Base-by-base conservation (phyloP, 177 flowering plant genomes). In the Vitis hybrid region DNA sequence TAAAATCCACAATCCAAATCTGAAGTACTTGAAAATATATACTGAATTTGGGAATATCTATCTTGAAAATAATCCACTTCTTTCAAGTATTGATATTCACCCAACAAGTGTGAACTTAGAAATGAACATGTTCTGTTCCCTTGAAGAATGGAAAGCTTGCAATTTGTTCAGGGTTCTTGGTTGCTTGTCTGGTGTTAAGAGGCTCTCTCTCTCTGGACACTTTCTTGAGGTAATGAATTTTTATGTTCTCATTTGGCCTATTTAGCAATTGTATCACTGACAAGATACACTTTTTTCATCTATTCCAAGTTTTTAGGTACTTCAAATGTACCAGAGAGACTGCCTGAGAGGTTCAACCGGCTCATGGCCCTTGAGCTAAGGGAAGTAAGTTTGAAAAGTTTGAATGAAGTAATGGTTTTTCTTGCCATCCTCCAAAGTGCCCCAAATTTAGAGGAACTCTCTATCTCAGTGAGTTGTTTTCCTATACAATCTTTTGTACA, bases 381-480 rank as follows among this genome's bases (percentile, higher is more conserved):
- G 50, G 68, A 56, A 40, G 27, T 70, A 15, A 70, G 68, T 19
- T 63, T 64, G 10, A n/a, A n/a, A 6, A 40, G 59, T 21, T 3
- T 70, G 48, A 63, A 56, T 2, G 67, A 63, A 3, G 46, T 70
- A 6, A 18, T 13, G 21, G 68, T n/a, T 27, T 40, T 18, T 24
- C 24, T 70, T 13, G 35, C 62, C 24, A 63, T 70, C 6, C 68
- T 70, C 9, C 24, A 46, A 48, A 70, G 73, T 27, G 48, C 68
- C 52, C 73, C 73, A 64, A 70, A 64, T 57, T 64, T 70, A 46
- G 54, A 64, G 56, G 56, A 55, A 40, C 68, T 70, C 9, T 5
- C 13, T 48, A 6, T 70, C 11, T 17, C 73, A 11, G 73, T 70
- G 21, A 70, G 73, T 55, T 13, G n/a, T 52, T 15, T 52, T 52